Base-by-base conservation (phyloP, 169 alveolate genomes). In the Plasmodium gaboni region DNA sequence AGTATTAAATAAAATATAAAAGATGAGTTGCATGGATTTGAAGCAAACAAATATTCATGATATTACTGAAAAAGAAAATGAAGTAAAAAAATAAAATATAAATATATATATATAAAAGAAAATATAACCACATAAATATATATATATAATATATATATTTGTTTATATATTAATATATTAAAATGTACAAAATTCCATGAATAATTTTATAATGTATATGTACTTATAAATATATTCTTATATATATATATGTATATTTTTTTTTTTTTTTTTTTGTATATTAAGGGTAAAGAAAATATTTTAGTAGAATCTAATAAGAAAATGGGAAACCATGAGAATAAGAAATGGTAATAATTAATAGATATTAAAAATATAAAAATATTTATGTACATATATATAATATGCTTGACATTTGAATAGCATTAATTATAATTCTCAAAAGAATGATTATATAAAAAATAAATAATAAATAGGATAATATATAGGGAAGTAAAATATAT, bases 11-110 rank as follows among this genome's bases (percentile, higher is more conserved):
- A 53, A 53, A 10, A 13, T 53, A 60, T 60, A 72, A 53, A 76
- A 76, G 67, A 76, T 76, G 89, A 76, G 78, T 59, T 76, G 89
- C 60, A 63, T 76, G 57, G 89, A 76, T 48, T 7, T 76, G 60
- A 76, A 76, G 42, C 78, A 76, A 59, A 72, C 64, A 42, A 64
- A 63, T 76, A 59, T 76, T 28, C 89, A 76, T 22, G 48, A 65
- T 70, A 76, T 64, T 76, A 63, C 64, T 32, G 22, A 63, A 76
- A 76, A 76, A 44, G 57, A 59, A 59, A 76, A 76, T 68, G 60
- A 76, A 64, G 70, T 64, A 76, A 26, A 24, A 22, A n/a, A 42
- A 28, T 44, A 24, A 10, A 10, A 68, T 38, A 7, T 10, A 26
- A 22, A n/a, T 3, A 28, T 28, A 28, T 28, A 28, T 28, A 28